A percentile compares a stretch with the other conserved stretches of the same genome.
phyloP scores from a whole-genome alignment of 1,284 basidiomycete genomes.

The Tylopilus sp. region DNA sequence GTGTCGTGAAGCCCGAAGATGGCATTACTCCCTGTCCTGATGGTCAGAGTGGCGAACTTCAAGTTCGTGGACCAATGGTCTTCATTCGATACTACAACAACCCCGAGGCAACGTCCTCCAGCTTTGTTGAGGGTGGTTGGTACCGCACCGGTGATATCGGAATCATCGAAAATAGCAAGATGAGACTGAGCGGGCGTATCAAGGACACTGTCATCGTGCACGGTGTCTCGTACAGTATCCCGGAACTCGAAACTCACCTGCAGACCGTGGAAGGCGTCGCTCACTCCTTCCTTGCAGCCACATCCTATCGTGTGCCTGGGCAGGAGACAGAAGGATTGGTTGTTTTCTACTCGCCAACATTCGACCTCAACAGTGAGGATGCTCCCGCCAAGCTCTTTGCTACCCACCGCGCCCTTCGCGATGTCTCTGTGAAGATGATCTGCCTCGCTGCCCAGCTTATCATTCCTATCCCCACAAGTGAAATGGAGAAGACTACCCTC shows the following conservation, averaged over 20 bases:
- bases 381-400: conserved; percentile 19
- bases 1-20: conserved; percentile 35
- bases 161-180: conserved; percentile 38
- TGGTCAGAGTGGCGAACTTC: conserved; percentile 39
- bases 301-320: conserved; percentile 35
- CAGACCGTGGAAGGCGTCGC: conserved; percentile 41
- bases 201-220: conserved; percentile 50
- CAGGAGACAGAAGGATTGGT: conserved; percentile 36
- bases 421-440: conserved; percentile 29
- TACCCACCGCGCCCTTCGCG: conserved; percentile 22
- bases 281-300: conserved; percentile 40
- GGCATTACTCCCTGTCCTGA: conserved; percentile 27
- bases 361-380: conserved; percentile 21
- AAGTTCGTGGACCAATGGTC: conserved; percentile 41
- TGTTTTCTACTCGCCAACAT: conserved; percentile 33
- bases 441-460: conserved; percentile 30
- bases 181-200: conserved; percentile 44
- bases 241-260: conserved; percentile 43
- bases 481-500: conserved; percentile 37
- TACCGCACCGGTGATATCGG: conserved; percentile 45
- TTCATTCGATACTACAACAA: conserved; percentile 46
- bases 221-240: conserved; percentile 44
- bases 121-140: conserved; percentile 44
- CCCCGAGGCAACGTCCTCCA: conserved; percentile 37
- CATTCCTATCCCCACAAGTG: conserved; percentile 27